These are phyloP conservation scores for Nannochloris sp. DNA, from an alignment of 139 green algal species.

Conservation along the genomic window DNA sequence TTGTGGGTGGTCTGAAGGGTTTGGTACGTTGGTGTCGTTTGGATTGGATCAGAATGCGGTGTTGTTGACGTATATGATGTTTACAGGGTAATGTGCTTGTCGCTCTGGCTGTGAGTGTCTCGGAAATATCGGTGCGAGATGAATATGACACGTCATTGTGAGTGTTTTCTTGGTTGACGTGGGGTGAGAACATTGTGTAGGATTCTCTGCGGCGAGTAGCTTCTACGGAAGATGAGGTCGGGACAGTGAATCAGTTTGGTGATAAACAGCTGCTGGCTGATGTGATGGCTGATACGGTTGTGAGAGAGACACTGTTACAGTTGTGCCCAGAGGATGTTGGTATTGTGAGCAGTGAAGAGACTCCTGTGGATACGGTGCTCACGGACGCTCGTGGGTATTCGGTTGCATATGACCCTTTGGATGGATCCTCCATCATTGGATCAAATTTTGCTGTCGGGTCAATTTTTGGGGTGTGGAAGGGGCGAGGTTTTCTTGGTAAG, in stretches of 20 bases:
- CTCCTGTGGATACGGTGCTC: constrained; percentile 38
- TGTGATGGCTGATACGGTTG: constrained; percentile 43
- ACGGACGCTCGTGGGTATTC: constrained; percentile 15
- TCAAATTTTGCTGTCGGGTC: constrained; percentile 66
- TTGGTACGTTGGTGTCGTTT: too few relatives aligned
- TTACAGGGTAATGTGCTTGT: background rate
- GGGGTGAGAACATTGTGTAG: too few relatives aligned
- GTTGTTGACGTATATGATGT: too few relatives aligned
- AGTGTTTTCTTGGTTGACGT: too few relatives aligned
- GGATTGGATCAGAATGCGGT: too few relatives aligned
- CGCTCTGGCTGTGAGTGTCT: constrained; percentile 3
- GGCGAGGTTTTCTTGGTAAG: constrained; percentile 40
- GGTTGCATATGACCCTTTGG: constrained; percentile 79
- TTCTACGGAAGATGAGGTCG: constrained; percentile 12
- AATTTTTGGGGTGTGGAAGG: constrained; percentile 78
- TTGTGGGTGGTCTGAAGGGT: too few relatives aligned
- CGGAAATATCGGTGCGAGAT: background rate
- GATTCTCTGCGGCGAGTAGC: constrained; percentile 1
- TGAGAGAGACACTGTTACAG: constrained; percentile 17
- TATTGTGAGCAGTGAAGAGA: constrained; percentile 65
- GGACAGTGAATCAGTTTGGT: constrained; percentile 44
- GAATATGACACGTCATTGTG: too few relatives aligned
- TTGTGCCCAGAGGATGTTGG: constrained; percentile 29
- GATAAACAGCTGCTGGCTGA: constrained; percentile 64
- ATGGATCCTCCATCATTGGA: constrained; percentile 64